Base-by-base conservation (phyloP, 176 grass and related monocot species). In the Zea luxurians region DNA sequence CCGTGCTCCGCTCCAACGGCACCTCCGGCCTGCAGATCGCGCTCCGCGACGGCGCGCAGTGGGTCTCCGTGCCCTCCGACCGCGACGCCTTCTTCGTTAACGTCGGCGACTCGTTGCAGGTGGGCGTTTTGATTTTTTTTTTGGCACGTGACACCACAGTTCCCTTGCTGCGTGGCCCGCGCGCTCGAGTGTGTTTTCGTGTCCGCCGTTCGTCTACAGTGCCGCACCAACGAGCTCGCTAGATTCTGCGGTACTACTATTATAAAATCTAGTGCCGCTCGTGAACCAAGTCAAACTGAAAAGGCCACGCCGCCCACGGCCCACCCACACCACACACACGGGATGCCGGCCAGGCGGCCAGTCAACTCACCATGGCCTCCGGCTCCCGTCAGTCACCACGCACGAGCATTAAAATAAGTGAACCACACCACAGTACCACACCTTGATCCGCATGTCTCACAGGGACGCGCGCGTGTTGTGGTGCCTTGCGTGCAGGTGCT, bases 51-150 rank as follows among this genome's bases (percentile, higher is more conserved):
- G 88, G 84, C 4, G 62, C 37, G 7, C 88, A 64, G 7, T 99
- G 96, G 96, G 82, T 93, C 11, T 89, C 96, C 20, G 96, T 96
- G 64, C 92, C 90, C 0, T 90, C 96, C 7, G 96, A 99, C 82
- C 75, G 80, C 65, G 65, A 96, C 17, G 85, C 96, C 40, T 89
- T 99, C 85, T 96, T 84, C 79, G 88, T 99, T 71, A 99, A 96
- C 87, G 92, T 99, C 44, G 96, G 96, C 10, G 96, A 99, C 75
- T 84, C 88, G 10, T 27, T 99, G 75, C 96, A 99, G 92, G 96
- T 94, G 82, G 4, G 41, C 10, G 0, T 36, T 15, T 27, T 62
- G 6, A 27, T 27, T 27, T 27, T 27, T 27, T 1, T 34, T 16
- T 52, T 1, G 77, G 41, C 76, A 84, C 76, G 82, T 84, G 27